Conservation (phyloP, 257 asterid genomes). For the Nicotiana undulata region DNA sequence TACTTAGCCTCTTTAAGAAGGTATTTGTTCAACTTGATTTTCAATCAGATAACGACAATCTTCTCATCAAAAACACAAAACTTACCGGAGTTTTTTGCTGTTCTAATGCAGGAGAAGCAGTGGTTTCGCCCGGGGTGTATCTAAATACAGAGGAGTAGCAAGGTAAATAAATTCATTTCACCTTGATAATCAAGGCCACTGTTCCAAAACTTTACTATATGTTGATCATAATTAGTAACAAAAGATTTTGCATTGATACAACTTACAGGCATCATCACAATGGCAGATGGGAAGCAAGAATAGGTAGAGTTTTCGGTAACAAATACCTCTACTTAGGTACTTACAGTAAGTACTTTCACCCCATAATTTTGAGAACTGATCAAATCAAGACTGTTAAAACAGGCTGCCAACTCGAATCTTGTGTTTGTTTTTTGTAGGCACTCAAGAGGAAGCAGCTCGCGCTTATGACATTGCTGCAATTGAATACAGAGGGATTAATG, state of each 20-base stretch:
- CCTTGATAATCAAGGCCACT: not conserved
- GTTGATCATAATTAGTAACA: not conserved
- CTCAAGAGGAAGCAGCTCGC: slow-evolving; percentile 77
- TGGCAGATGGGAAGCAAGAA: slow-evolving; percentile 86
- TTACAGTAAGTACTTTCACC: slow-evolving; percentile 32
- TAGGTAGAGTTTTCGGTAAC: slow-evolving; percentile 62
- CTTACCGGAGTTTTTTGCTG: not conserved
- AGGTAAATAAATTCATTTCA: slow-evolving; percentile 25
- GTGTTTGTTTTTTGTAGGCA: slow-evolving; percentile 28
- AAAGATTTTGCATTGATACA: not conserved
- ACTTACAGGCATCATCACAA: slow-evolving; percentile 57
- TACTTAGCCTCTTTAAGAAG: slow-evolving; percentile 73
- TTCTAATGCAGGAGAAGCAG: slow-evolving; percentile 60
- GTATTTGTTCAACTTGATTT: slow-evolving; percentile 15
- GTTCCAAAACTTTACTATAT: not conserved
- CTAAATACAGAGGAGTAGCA: slow-evolving; percentile 78
- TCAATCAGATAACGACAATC: not conserved
- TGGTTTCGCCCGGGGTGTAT: slow-evolving; percentile 73
- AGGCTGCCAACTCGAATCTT: not conserved
- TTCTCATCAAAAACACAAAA: not conserved
- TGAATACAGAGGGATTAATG: slow-evolving; percentile 64
- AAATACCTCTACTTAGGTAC: slow-evolving; percentile 71
- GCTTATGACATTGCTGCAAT: slow-evolving; percentile 75
- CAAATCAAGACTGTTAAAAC: not conserved
- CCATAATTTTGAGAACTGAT: not conserved